Base-by-base conservation (phyloP, 371 early-diverging fungal genomes). In the Coemansia sp. region DNA sequence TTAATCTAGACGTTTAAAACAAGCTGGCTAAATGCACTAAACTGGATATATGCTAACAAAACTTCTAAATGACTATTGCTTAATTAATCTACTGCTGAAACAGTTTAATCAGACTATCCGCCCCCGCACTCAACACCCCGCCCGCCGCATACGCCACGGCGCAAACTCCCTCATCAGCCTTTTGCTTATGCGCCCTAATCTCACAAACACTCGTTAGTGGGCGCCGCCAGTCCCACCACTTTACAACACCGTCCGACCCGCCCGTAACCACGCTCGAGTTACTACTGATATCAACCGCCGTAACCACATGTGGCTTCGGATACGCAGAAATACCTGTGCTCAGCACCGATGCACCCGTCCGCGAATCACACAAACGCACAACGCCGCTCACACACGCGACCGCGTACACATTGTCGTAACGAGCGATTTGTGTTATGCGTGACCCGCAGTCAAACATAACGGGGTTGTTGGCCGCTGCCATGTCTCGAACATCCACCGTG, bases 211-310 rank as follows among this genome's bases (percentile, higher is more conserved):
- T 39, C 14, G 56, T 13, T 6, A 16, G 21, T 13, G 69, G 53
- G 6, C 40, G 29, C 1, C 77, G 75, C 47, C 73, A 55, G 66
- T 78, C 78, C 78, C 78, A 78, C 78, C 77, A 77, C 27, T 40
- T 45, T 7, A 78, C 77, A 0, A 67, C 55, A 34, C 77, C 74
- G 29, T 77, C 67, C 5, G 78, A 69, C 0, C 61, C 67, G 18
- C 78, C 78, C 0, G 71, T 67, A 7, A 67, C 77, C 26, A 76
- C 13, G 8, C 21, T 47, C 7, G 29, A 5, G 5, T 24, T 5
- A 2, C 21, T 34, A 16, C 11, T 11, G 22, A 66, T 6, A 21
- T 61, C 77, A 1, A 77, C 58, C 0, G 67, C 69, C 0, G 59
- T 65, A 3, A 59, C 61, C 2, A 56, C 50, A 13, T 31, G 50